Conservation (phyloP, 495 filamentous ascomycete species). For the Hypomontagnella monticulosa region DNA sequence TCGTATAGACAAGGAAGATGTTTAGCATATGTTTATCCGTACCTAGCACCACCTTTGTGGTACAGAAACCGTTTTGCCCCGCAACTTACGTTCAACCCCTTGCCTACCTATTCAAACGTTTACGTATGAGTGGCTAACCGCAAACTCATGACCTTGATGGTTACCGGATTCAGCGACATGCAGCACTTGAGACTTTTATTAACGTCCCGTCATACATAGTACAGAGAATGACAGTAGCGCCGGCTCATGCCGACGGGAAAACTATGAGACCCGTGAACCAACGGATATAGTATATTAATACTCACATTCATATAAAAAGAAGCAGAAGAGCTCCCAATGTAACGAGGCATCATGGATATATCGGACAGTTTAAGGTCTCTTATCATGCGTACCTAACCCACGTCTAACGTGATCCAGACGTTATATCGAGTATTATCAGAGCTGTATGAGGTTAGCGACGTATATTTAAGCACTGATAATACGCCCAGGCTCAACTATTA, state of each 20-base stretch:
- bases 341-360: neutral
- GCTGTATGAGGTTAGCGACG: no score
- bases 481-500: no score
- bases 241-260: conserved; percentile 10
- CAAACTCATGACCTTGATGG: conserved; percentile 5
- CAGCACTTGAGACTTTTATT: no score
- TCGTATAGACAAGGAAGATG: conserved; percentile 35
- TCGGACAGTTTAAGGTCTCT: neutral
- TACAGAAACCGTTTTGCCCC: conserved; percentile 30
- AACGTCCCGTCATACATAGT: conserved; percentile 13
- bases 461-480: no score
- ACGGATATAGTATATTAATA: neutral
- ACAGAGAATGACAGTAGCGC: conserved; percentile 8
- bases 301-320: no score
- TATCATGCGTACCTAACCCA: no score
- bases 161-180: conserved; percentile 20
- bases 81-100: conserved; percentile 22
- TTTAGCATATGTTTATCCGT: conserved; percentile 29
- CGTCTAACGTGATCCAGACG: no score
- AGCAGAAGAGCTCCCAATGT: no score
- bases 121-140: conserved; percentile 3
- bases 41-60: conserved; percentile 22
- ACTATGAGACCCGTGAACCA: neutral
- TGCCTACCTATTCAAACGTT: conserved; percentile 9
- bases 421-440: no score